Evolutionary conservation across 257 asterid genomes (phyloP).

Genomic region (Lycium ferocissimum): DNA sequence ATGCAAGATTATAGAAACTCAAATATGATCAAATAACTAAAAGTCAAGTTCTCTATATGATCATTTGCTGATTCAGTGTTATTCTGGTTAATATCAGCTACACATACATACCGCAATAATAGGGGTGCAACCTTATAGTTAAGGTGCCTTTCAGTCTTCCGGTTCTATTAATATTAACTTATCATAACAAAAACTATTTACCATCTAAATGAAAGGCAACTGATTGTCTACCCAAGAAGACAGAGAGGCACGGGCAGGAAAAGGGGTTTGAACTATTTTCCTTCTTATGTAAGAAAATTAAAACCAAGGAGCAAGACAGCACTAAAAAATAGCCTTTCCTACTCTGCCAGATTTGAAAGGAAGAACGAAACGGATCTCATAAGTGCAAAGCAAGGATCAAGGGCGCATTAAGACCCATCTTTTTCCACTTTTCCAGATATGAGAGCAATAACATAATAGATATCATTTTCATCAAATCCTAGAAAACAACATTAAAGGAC

Average conservation of each 20-base stretch:
- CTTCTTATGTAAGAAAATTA: neutral
- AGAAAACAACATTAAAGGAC: constrained; percentile 1
- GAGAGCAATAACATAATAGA: neutral
- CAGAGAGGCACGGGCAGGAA: neutral
- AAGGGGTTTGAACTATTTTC: constrained; percentile 8
- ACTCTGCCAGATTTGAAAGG: neutral
- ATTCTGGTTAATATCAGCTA: neutral
- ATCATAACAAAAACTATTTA: neutral
- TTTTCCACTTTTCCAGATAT: neutral
- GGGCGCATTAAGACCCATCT: neutral
- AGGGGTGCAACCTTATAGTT: neutral
- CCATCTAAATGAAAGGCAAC: constrained; percentile 1
- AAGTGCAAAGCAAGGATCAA: constrained; percentile 1
- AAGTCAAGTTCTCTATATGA: neutral
- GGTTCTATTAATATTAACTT: neutral
- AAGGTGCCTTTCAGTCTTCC: neutral
- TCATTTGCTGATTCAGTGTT: neutral
- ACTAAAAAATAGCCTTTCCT: neutral
- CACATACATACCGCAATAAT: neutral
- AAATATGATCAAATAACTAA: neutral
- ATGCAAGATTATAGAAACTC: constrained; percentile 7
- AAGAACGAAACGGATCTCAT: neutral
- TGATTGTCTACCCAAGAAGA: constrained; percentile 16
- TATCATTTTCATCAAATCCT: constrained; percentile 23
- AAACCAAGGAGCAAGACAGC: constrained; percentile 20